Percentiles rank a stretch among this genome's conserved stretches.
These are phyloP conservation scores for Talaromyces liani DNA, from an alignment of 495 filamentous ascomycete genomes.

Conservation along the genomic window DNA sequence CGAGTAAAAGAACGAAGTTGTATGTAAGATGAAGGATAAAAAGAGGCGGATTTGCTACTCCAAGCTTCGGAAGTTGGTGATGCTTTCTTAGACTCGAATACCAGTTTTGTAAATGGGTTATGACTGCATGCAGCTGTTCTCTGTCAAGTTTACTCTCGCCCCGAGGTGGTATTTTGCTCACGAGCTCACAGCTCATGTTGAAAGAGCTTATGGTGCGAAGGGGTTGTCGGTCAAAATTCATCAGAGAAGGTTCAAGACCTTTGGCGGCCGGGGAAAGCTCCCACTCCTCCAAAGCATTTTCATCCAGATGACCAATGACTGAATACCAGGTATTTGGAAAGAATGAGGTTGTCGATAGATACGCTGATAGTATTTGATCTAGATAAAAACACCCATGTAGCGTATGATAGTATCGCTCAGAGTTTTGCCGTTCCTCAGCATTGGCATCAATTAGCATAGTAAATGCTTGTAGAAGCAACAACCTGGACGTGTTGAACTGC, in stretches of 20 bases:
- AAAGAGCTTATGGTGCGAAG: slow-evolving; percentile 5
- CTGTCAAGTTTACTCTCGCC: background rate
- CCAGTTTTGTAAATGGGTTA: background rate
- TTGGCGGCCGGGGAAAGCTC: background rate
- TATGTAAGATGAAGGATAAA: slow-evolving; percentile 17
- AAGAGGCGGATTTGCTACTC: slow-evolving; percentile 11
- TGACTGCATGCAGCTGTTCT: background rate
- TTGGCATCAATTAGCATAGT: slow-evolving; percentile 30
- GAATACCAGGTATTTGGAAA: background rate
- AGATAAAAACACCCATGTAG: slow-evolving; percentile 17
- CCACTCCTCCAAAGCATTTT: slow-evolving; percentile 4
- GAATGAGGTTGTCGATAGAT: background rate
- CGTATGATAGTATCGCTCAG: slow-evolving; percentile 14
- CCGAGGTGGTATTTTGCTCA: background rate
- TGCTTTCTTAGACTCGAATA: background rate
- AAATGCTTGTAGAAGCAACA: slow-evolving; percentile 43
- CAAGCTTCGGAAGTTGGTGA: background rate
- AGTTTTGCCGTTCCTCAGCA: slow-evolving; percentile 6
- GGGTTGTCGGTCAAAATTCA: background rate
- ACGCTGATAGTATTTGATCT: slow-evolving; percentile 16
- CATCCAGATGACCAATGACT: slow-evolving; percentile 1
- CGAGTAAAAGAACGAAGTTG: slow-evolving; percentile 9
- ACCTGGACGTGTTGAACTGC: slow-evolving; percentile 36
- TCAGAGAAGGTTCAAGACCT: background rate
- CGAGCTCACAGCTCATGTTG: slow-evolving; percentile 1